Conservation (phyloP, 768 basidiomycete species). For the Filobasidium wieringae region DNA sequence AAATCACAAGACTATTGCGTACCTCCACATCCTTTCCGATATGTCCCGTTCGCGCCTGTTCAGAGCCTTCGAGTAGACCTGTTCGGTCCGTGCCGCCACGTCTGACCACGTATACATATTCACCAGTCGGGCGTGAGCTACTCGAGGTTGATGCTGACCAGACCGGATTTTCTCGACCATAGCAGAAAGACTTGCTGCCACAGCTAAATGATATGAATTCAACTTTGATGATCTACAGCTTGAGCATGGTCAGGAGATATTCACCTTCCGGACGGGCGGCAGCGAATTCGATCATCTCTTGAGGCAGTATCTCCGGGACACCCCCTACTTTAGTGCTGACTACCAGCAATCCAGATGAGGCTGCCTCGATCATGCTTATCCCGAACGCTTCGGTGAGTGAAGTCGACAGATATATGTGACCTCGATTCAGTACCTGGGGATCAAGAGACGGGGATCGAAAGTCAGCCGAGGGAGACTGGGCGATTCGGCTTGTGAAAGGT, state of each 20-base stretch:
- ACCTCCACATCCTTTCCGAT: slow-evolving; percentile 70
- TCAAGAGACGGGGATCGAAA: not conserved
- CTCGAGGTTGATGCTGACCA: slow-evolving; percentile 60
- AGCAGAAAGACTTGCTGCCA: slow-evolving; percentile 67
- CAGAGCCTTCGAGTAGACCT: slow-evolving; percentile 64
- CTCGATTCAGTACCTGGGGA: slow-evolving; percentile 63
- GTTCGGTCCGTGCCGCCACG: slow-evolving; percentile 68
- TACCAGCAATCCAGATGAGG: slow-evolving; percentile 84
- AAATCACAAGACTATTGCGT: slow-evolving; percentile 16
- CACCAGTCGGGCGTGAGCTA: slow-evolving; percentile 63
- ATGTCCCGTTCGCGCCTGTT: slow-evolving; percentile 54
- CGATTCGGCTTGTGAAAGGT: not conserved
- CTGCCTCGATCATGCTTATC: slow-evolving; percentile 93
- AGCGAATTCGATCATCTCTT: slow-evolving; percentile 91
- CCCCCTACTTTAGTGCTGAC: slow-evolving; percentile 91
- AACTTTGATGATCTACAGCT: not conserved
- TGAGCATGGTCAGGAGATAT: slow-evolving; percentile 19
- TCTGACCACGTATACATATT: slow-evolving; percentile 78
- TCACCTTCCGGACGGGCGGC: slow-evolving; percentile 88
- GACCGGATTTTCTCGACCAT: slow-evolving; percentile 59
- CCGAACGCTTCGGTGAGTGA: slow-evolving; percentile 94
- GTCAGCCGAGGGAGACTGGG: not conserved
- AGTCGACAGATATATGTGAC: slow-evolving; percentile 87
- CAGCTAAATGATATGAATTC: slow-evolving; percentile 46
- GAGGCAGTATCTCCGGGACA: slow-evolving; percentile 84